These are phyloP conservation scores for Knufia petricola DNA, from an alignment of 2,329 filamentous ascomycete species.

Conservation along the genomic window DNA sequence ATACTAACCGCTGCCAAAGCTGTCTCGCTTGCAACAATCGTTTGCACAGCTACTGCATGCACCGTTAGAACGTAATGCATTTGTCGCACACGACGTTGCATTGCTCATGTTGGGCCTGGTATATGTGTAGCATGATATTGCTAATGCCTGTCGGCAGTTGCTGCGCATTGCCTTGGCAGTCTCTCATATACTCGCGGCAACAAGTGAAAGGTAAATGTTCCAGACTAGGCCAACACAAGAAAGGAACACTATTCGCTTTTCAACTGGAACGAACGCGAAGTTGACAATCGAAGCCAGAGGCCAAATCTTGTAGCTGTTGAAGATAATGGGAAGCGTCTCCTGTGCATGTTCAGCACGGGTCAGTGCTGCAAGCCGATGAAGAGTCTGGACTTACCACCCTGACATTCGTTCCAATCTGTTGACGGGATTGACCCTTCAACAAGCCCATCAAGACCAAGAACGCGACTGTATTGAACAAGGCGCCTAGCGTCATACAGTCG, in stretches of 20 bases:
- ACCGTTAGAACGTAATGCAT: too few relatives aligned
- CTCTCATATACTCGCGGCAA: conserved; percentile 7
- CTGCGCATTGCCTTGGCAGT: background rate
- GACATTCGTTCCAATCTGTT: conserved; percentile 27
- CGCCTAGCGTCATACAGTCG: conserved; percentile 48
- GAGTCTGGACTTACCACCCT: conserved; percentile 23
- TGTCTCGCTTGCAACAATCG: too few relatives aligned
- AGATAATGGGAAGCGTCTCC: conserved; percentile 25
- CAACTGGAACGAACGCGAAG: conserved; percentile 30
- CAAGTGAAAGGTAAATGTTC: conserved; percentile 31
- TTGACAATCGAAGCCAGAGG: conserved; percentile 31
- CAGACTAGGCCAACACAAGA: conserved; percentile 30
- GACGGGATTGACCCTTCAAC: conserved; percentile 31
- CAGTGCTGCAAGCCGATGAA: too few relatives aligned
- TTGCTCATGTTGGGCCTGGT: too few relatives aligned
- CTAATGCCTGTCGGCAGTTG: background rate
- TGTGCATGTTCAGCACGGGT: background rate
- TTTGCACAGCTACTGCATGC: too few relatives aligned
- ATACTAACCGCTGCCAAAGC: too few relatives aligned
- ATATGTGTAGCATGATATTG: background rate
- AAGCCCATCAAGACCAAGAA: conserved; percentile 50
- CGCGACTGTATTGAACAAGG: conserved; percentile 45
- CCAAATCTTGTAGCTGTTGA: conserved; percentile 33
- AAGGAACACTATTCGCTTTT: conserved; percentile 29
- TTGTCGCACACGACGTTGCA: too few relatives aligned